Base-by-base conservation (phyloP, 805 yeast genomes). In the Barnettozyma sucrosica region DNA sequence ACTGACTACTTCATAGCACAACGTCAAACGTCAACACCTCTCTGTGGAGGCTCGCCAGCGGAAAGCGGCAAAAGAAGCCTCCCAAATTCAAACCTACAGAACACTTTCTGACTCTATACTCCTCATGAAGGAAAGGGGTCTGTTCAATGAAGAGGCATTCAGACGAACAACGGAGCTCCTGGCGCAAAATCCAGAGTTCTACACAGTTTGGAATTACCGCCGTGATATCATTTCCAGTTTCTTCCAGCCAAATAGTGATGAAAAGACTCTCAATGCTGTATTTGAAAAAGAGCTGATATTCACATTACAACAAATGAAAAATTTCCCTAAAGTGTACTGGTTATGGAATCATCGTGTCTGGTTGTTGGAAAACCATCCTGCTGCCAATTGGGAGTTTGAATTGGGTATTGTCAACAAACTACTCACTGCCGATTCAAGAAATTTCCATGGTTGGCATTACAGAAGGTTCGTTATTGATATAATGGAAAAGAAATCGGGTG, bases 371-470 rank as follows among this genome's bases (percentile, higher is more conserved):
- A 61, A 70, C 18, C 76, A 78, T 30, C 71, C 74, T 2, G 55
- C 59, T 9, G 78, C 83, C 10, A 67, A 82, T 46, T 89, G 95
- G 93, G 63, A 69, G n/a, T 62, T 58, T 28, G 99, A 93, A 63
- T 66, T 93, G 57, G 71, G 65, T 1, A 72, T 89, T 8, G 90
- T 88, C 1, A 77, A 77, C 49, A 80, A 80, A 57, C 68, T 93
- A 56, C 71, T 92, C 45, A 73, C 75, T 23, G 64, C 76, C 44
- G 99, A 93, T 61, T 72, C 85, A 16, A 76, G 99, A 56, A 93
- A 93, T 63, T 93, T 75, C 65, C 97, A 90, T 63, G 98, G 96
- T 2, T 92, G 99, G 99, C 89, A 86, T 43, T 93, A 93, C 63
- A 72, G 99, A 58, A 72, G 98, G 48, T 77, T 77, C 47, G 79